These are phyloP conservation scores for Metarhizium rileyi DNA, from an alignment of 2,329 filamentous ascomycete genomes.

Conservation along the genomic window DNA sequence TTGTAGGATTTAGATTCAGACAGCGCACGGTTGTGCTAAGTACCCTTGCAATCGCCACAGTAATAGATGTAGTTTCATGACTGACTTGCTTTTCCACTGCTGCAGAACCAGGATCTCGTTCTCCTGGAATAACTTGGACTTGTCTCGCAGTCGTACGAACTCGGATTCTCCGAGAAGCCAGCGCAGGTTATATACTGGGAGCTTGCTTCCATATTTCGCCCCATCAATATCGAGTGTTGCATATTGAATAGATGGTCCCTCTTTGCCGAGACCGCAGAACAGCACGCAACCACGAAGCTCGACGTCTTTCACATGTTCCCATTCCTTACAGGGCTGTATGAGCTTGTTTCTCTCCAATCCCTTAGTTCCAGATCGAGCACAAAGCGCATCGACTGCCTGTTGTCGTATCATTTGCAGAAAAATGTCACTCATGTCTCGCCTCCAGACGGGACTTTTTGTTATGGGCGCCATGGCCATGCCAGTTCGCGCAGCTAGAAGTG, in stretches of 20 bases:
- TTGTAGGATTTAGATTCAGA: not conserved
- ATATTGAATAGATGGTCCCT: constrained; percentile 24
- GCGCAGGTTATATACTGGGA: constrained; percentile 44
- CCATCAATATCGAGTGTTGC: constrained; percentile 34
- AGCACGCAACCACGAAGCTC: constrained; percentile 36
- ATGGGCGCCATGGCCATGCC: constrained; percentile 17
- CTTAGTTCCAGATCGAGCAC: constrained; percentile 11
- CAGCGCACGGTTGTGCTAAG: constrained; percentile 16
- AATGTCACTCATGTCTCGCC: constrained; percentile 45
- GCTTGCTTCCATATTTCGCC: constrained; percentile 22
- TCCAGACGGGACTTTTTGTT: constrained; percentile 17
- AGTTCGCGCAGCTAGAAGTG: constrained; percentile 13
- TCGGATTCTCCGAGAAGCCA: constrained; percentile 41
- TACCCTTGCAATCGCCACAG: constrained; percentile 53
- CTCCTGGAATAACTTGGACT: constrained; percentile 24
- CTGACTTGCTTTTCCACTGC: constrained; percentile 26
- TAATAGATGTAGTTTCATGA: constrained; percentile 35
- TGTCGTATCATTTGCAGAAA: constrained; percentile 41
- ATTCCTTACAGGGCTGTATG: constrained; percentile 28
- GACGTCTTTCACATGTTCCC: constrained; percentile 32
- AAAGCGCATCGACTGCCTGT: constrained; percentile 35
- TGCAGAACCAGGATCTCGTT: constrained; percentile 33
- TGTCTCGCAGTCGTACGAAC: constrained; percentile 26
- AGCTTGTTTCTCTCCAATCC: constrained; percentile 26
- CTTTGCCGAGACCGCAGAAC: constrained; percentile 25